Percentiles rank a stretch among this genome's conserved stretches.
Conservation (phyloP, 2,329 filamentous ascomycete species). For the Sarocladiaceae sp. region DNA sequence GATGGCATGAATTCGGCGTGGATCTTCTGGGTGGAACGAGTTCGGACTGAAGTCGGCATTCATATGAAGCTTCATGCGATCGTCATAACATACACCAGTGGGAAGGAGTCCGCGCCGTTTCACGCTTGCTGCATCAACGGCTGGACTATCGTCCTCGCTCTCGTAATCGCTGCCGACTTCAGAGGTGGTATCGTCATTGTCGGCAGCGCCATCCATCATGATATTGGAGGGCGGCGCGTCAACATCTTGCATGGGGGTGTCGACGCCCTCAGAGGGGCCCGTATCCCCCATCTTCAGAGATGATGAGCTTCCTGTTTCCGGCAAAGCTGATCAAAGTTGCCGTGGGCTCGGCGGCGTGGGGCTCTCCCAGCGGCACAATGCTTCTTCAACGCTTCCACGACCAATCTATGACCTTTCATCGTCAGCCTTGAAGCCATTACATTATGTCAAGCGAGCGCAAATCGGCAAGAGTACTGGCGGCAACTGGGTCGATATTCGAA, state of each 20-base stretch:
- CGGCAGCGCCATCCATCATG: slow-evolving; percentile 10
- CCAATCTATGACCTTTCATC: too few relatives aligned
- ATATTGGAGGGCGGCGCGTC: slow-evolving; percentile 15
- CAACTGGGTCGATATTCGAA: neutral
- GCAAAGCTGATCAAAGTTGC: too few relatives aligned
- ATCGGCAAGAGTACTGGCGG: neutral
- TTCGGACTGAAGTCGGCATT: slow-evolving; percentile 71
- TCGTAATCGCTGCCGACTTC: slow-evolving; percentile 31
- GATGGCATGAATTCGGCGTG: slow-evolving; percentile 85
- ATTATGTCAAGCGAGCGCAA: neutral
- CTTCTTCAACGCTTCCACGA: too few relatives aligned
- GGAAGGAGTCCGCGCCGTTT: slow-evolving; percentile 50
- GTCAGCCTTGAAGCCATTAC: too few relatives aligned
- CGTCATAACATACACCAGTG: slow-evolving; percentile 84
- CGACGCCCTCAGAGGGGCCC: slow-evolving; percentile 36
- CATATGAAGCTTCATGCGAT: slow-evolving; percentile 91
- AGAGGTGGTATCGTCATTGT: slow-evolving; percentile 28
- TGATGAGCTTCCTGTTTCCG: neutral
- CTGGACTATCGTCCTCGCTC: slow-evolving; percentile 30
- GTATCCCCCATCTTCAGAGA: slow-evolving; percentile 15
- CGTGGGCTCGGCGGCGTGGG: too few relatives aligned
- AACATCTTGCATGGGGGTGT: slow-evolving; percentile 40
- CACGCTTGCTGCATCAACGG: slow-evolving; percentile 27
- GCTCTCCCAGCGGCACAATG: neutral
- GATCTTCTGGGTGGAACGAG: slow-evolving; percentile 91